phyloP scores from a whole-genome alignment of 2,329 filamentous ascomycete species.

The Penicillium nordicum region DNA sequence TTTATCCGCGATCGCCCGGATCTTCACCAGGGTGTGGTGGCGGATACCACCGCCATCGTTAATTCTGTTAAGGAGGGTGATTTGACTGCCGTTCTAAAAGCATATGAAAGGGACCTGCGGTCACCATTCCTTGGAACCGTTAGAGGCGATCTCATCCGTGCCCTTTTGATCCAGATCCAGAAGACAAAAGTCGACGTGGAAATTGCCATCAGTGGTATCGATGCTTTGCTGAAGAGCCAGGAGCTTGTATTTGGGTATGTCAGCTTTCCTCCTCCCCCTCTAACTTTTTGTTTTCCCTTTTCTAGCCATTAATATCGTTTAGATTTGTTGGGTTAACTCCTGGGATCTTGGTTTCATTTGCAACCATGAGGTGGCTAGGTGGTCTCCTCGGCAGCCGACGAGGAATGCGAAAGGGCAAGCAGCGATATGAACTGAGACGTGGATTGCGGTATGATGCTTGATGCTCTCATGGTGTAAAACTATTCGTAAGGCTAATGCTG shows the following conservation, averaged over 20 bases:
- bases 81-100: conserved; percentile 82
- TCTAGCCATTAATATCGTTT: conserved; percentile 11
- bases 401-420: conserved; percentile 62
- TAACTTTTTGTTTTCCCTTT: neutral
- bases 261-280: neutral
- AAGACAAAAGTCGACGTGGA: conserved; percentile 99
- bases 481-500: neutral
- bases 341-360: conserved; percentile 80
- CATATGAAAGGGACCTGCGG: conserved; percentile 85
- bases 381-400: conserved; percentile 66
- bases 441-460: conserved; percentile 59
- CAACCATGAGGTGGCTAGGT: conserved; percentile 68
- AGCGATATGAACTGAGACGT: conserved; percentile 68
- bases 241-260: conserved; percentile 80
- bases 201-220: conserved; percentile 91
- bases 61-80: conserved; percentile 85
- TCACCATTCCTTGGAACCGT: conserved; percentile 79
- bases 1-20: conserved; percentile 82
- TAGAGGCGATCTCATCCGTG: conserved; percentile 80
- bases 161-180: conserved; percentile 91
- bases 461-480: neutral
- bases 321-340: conserved; percentile 92
- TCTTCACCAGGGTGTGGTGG: conserved; percentile 43
- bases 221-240: conserved; percentile 89
- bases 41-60: conserved; percentile 70